Evolutionary conservation across 78 protist species (phyloP).

Genomic region (Chrysochromulina parva): DNA sequence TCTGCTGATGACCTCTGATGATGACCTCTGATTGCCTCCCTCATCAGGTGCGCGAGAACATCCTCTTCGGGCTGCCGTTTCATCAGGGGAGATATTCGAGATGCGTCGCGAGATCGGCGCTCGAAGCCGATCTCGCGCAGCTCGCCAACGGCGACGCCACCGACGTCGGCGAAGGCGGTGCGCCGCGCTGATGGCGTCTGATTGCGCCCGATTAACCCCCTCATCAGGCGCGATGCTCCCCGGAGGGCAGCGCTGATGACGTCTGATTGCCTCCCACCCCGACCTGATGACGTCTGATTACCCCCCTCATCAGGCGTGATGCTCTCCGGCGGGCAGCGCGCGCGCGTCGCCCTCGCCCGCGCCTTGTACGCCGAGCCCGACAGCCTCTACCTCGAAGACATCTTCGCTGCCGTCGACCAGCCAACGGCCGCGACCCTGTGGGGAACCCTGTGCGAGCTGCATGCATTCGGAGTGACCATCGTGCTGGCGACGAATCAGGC

Average conservation of each 20-base stretch:
- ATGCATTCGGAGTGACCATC: neutral
- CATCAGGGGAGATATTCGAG: neutral
- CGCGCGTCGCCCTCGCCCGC: constrained; percentile 59
- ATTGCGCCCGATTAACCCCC: no score
- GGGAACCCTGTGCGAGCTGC: neutral
- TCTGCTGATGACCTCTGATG: no score
- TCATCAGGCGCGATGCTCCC: no score
- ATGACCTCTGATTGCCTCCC: no score
- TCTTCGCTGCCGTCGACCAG: constrained; percentile 51
- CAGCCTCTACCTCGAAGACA: constrained; percentile 52
- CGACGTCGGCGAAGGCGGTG: constrained; percentile 46
- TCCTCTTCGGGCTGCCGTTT: neutral
- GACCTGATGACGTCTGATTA: no score
- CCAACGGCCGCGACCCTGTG: constrained; percentile 18
- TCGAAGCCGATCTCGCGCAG: neutral
- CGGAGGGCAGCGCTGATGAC: no score
- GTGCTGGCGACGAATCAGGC: constrained; percentile 60
- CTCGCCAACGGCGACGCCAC: neutral
- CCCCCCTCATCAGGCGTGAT: no score
- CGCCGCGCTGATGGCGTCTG: no score
- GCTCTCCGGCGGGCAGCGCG: constrained; percentile 59
- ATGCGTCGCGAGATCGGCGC: neutral
- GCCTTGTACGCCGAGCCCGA: constrained; percentile 71
- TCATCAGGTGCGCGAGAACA: no score
- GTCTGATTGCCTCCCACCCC: no score